Percentiles rank a stretch among this genome's conserved stretches.
Evolutionary conservation across 257 asterid species (phyloP).

Genomic region (Catharanthus roseus): DNA sequence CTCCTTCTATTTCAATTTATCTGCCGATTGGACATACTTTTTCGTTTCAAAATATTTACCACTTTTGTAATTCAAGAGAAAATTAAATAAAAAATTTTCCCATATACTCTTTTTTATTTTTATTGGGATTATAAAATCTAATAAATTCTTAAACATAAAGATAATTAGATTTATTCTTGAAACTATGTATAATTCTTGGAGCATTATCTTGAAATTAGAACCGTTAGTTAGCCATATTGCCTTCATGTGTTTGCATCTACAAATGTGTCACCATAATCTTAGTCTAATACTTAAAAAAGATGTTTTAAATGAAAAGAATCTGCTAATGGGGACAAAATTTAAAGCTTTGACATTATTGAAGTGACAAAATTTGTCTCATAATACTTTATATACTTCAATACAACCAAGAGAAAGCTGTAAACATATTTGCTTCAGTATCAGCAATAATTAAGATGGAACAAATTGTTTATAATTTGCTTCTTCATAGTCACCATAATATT

Average conservation of each 20-base stretch:
- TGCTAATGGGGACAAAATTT: not conserved
- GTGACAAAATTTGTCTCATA: not conserved
- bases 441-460: not conserved
- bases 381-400: too few species aligned
- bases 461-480: slow-evolving; percentile 4
- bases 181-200: not conserved
- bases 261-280: not conserved
- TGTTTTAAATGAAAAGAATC: not conserved
- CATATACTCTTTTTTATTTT: too few species aligned
- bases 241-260: not conserved
- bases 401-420: not conserved
- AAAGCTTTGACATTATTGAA: not conserved
- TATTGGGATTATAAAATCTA: too few species aligned
- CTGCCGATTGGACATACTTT: too few species aligned
- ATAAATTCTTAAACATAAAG: too few species aligned
- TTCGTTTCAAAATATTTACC: too few species aligned
- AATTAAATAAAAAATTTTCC: too few species aligned
- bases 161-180: not conserved
- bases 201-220: not conserved
- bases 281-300: not conserved
- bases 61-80: too few species aligned
- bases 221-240: not conserved
- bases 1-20: too few species aligned
- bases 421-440: too few species aligned
- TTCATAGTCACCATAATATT: not conserved